Evolutionary conservation across 352 stramenopile genomes (phyloP), one percentile per base, ranked within the genome.

Genomic region (Elongisporangium undulatum): DNA sequence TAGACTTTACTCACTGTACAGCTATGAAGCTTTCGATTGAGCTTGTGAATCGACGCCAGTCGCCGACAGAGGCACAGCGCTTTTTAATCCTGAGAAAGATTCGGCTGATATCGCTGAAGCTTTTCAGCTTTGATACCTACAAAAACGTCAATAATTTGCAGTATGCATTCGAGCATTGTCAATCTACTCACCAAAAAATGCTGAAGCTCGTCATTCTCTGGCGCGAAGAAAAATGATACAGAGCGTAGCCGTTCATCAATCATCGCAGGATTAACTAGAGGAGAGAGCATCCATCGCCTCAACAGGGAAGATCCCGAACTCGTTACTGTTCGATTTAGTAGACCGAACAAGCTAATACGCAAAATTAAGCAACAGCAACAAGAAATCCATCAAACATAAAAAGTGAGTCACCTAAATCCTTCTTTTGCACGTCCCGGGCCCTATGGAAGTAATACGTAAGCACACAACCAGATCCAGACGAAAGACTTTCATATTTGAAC

Each of bases 311-410:
- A 65, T 4, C 86, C 86, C 16, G 77, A 80, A 61, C 85, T 89
- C 5, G 86, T 95, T 24, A 90, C 63, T 12, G 82, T 92, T 45
- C 74, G 78, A 60, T 95, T 90, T n/a, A 95, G 63, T 20, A 95
- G 68, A 8, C 80, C 82, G 60, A 87, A 90, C 1, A 95, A 53
- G 62, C 86, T 95, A 51, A 15, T 9, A 15, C 4, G 4, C 8
- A 41, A 24, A 22, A 41, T 16, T 23, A 6, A 45, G 24, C 15
- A 26, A 41, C 12, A 50, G 23, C 19, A 12, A 16, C 55, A 34
- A 4, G 2, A 29, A 51, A 4, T 22, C 41, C 4, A 1, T 19
- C n/a, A 41, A 51, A 56, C 10, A 0, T 17, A 58, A 34, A 19
- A 19, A 21, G n/a, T 13, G 0, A 13, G 58, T 3, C 50, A 92